A percentile compares a stretch with the other conserved stretches of the same genome.
These are phyloP conservation scores for Fusarium irregulare DNA, from an alignment of 2,329 filamentous ascomycete genomes.

Conservation along the genomic window DNA sequence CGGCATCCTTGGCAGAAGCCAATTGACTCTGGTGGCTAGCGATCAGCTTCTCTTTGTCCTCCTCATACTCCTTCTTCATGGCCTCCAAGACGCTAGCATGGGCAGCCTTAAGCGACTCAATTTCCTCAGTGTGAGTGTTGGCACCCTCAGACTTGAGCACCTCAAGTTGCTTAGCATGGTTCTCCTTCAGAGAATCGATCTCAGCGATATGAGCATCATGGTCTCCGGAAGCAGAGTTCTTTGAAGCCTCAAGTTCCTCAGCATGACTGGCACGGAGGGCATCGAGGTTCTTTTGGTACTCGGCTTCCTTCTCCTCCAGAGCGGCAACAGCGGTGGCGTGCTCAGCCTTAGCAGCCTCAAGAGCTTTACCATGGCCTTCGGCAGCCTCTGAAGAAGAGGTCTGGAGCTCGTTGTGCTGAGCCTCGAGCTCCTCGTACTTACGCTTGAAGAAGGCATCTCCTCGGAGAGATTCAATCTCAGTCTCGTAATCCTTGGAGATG, in stretches of 20 bases:
- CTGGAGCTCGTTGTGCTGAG: constrained; percentile 64
- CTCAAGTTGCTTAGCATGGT: constrained; percentile 63
- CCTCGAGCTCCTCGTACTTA: constrained; percentile 70
- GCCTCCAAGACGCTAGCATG: constrained; percentile 58
- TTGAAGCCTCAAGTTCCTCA: constrained; percentile 68
- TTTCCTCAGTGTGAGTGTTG: constrained; percentile 53
- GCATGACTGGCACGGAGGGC: constrained; percentile 67
- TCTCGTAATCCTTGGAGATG: constrained; percentile 70
- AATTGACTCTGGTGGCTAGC: constrained; percentile 50
- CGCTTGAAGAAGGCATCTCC: constrained; percentile 73
- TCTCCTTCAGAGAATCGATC: constrained; percentile 66
- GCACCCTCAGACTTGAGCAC: constrained; percentile 57
- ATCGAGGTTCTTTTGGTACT: constrained; percentile 66
- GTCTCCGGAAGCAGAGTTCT: constrained; percentile 63
- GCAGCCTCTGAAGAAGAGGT: constrained; percentile 51
- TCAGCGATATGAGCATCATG: constrained; percentile 61
- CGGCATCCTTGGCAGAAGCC: constrained; percentile 47
- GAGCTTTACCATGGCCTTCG: constrained; percentile 55
- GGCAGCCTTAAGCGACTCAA: constrained; percentile 56
- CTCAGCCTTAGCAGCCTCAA: constrained; percentile 58
- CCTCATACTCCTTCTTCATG: constrained; percentile 56
- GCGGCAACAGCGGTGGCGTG: constrained; percentile 58
- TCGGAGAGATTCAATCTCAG: constrained; percentile 72
- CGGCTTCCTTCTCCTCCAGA: constrained; percentile 62
- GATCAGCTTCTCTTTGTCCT: constrained; percentile 52